These are phyloP conservation scores for Lumnitzera racemosa DNA, from an alignment of 345 rosid species.

Conservation along the genomic window DNA sequence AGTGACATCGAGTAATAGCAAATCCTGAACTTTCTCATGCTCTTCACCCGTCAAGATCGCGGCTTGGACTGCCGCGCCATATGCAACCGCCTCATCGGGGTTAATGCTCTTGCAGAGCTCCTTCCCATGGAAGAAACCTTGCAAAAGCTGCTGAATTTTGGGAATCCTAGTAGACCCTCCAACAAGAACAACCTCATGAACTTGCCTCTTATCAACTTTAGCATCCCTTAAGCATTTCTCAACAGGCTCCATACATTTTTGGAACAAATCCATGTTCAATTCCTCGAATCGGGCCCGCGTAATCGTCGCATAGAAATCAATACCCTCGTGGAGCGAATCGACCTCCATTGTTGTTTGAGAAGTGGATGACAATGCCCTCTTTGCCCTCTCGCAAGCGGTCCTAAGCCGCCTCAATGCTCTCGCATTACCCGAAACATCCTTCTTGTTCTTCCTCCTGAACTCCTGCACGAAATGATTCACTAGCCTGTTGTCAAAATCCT, in stretches of 20 bases:
- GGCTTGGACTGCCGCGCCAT: slow-evolving; percentile 26
- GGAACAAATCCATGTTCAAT: slow-evolving; percentile 27
- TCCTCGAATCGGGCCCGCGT: slow-evolving; percentile 29
- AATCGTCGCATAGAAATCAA: slow-evolving; percentile 25
- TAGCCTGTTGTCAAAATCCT: slow-evolving; percentile 27
- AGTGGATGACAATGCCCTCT: slow-evolving; percentile 26
- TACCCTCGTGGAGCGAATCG: slow-evolving; percentile 24
- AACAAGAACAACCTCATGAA: slow-evolving; percentile 17
- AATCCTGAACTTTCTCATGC: slow-evolving; percentile 23
- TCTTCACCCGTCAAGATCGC: slow-evolving; percentile 23
- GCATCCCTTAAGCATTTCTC: slow-evolving; percentile 29
- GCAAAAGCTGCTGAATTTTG: slow-evolving; percentile 23
- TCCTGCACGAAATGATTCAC: slow-evolving; percentile 26
- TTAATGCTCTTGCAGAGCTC: slow-evolving; percentile 30
- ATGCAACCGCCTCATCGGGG: slow-evolving; percentile 24
- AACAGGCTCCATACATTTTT: slow-evolving; percentile 25
- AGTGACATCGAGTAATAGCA: slow-evolving; percentile 25
- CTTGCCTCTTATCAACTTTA: slow-evolving; percentile 17
- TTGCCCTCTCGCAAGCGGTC: slow-evolving; percentile 27
- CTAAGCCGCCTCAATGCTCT: slow-evolving; percentile 27
- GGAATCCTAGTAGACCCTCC: slow-evolving; percentile 25
- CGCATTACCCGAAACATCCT: slow-evolving; percentile 22
- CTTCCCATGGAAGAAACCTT: slow-evolving; percentile 21
- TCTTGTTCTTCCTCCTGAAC: slow-evolving; percentile 18
- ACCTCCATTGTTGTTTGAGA: slow-evolving; percentile 27